Base-by-base conservation (phyloP, 78 protist species). In the Anaeramoeba flamelloides region DNA sequence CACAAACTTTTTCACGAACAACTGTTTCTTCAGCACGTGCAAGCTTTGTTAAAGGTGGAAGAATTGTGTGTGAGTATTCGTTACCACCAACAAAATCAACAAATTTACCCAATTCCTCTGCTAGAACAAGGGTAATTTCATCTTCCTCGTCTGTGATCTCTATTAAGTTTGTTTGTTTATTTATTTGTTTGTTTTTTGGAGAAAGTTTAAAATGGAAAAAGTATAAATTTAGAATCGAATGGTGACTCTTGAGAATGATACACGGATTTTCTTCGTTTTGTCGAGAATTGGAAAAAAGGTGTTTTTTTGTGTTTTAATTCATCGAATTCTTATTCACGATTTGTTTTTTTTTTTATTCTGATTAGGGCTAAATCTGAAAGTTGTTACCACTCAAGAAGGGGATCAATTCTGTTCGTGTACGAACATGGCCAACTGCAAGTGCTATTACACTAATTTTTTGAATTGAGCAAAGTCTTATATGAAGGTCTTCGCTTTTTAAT, bases 1-100 rank as follows among this genome's bases (percentile, higher is more conserved):
- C n/a, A n/a, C n/a, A n/a, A n/a, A n/a, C 94, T 90, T 93, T 92
- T 2, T 95, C 96, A 36, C 98, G 85, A 0, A 95, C 98, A n/a
- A 84, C 77, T 0, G 92, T 82, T 86, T 95, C 98, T 69, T 95
- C 98, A 33, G 88, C 86, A 17, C 88, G 79, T 4, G 95, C 90
- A 2, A 95, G 90, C 3, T 78, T 81, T 76, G 91, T 92, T 2
- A 95, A 89, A 38, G 96, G 95, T 26, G 79, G 82, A 64, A 95
- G 78, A 39, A 95, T 86, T 33, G 41, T 39, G 74, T 82, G 75
- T 0, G 95, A 86, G 34, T 88, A 81, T 34, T 85, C 93, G 0
- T 82, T 74, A 3, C 98, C 98, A 74, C 98, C 98, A 0, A 94
- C 93, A 38, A 85, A 84, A 37, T 86, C 89, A 8, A 88, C 91